Base-by-base conservation (phyloP, 2,329 filamentous ascomycete species). In the Hortaea sp. region DNA sequence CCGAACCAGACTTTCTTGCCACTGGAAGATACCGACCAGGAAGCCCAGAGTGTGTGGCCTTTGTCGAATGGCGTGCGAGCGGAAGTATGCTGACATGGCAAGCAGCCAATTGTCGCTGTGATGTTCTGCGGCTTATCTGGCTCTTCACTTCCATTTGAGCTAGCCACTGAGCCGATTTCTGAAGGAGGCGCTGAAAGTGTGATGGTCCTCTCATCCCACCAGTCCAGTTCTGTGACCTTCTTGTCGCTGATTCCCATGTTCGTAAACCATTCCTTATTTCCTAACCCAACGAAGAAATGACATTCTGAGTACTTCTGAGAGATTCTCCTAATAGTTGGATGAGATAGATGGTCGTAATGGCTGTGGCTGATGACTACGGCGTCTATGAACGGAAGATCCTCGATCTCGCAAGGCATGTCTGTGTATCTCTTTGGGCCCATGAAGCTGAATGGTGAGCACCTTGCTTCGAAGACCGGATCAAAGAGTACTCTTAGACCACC, bases 271-370 rank as follows among this genome's bases (percentile, higher is more conserved):
- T 76, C 70, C 65, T 85, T 85, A 47, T 94, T 79, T 2, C 88
- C 88, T 4, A 95, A 67, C 0, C 88, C 87, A 20, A 88, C 88
- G 53, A 95, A 92, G 69, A 92, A 95, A 53, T 94, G 87, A 37
- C 79, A 88, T 10, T 84, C 75, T 0, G 88, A 88, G 58, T 92
- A 81, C 44, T 76, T 72, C 54, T 79, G 74, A 45, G 80, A 74
- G 44, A 95, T 76, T 56, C 86, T 78, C 50, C 77, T 73, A 20
- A 94, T 77, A 0, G 84, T 88, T 0, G 80, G 76, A 57, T 88
- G 80, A 1, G 85, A 90, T 9, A 97, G 72, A 62, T 95, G 90
- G 66, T 95, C 90, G 64, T 95, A 95, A 68, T 95, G 90, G 57
- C 82, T 88, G 67, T 95, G 89, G 12, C 82, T 87, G 55, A 95